A percentile compares a stretch with the other conserved stretches of the same genome.
These are phyloP conservation scores for Fonsecaea monophora DNA, from an alignment of 2,329 filamentous ascomycete species.

Conservation along the genomic window DNA sequence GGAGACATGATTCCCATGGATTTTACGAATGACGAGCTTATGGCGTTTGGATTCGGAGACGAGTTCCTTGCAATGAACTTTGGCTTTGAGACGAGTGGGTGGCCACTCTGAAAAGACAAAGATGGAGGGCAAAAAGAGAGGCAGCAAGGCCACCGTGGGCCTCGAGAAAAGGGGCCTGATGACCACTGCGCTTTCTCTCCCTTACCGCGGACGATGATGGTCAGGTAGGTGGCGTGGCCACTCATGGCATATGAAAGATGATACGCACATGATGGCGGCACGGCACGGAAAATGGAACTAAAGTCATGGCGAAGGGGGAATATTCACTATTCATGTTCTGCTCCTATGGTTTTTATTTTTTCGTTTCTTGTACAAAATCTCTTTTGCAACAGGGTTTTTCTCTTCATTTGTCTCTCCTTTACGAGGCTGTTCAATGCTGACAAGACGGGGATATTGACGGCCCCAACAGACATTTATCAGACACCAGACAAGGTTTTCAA, in stretches of 20 bases:
- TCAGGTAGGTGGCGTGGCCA: neutral
- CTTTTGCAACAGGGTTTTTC: neutral
- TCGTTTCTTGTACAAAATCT: slow-evolving; percentile 1
- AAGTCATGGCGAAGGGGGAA: neutral
- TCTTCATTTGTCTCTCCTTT: neutral
- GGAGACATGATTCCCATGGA: slow-evolving; percentile 36
- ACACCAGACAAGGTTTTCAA: neutral
- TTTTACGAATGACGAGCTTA: slow-evolving; percentile 40
- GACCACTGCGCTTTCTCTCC: neutral
- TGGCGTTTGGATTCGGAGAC: slow-evolving; percentile 41
- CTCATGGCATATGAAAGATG: neutral
- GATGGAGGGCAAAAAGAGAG: neutral
- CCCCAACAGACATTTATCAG: neutral
- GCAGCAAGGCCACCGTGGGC: neutral
- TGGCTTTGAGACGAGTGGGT: slow-evolving; percentile 37
- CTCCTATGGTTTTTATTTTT: neutral
- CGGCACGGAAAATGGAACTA: neutral
- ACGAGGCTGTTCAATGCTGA: neutral
- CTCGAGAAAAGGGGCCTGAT: neutral
- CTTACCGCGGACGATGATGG: neutral
- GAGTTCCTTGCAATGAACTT: slow-evolving; percentile 42
- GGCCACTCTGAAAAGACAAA: slow-evolving; percentile 21
- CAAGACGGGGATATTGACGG: neutral
- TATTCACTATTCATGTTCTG: neutral
- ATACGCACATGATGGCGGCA: neutral